phyloP scores from a whole-genome alignment of 164 flowering plant species.

The Magnolia changhungtana region DNA sequence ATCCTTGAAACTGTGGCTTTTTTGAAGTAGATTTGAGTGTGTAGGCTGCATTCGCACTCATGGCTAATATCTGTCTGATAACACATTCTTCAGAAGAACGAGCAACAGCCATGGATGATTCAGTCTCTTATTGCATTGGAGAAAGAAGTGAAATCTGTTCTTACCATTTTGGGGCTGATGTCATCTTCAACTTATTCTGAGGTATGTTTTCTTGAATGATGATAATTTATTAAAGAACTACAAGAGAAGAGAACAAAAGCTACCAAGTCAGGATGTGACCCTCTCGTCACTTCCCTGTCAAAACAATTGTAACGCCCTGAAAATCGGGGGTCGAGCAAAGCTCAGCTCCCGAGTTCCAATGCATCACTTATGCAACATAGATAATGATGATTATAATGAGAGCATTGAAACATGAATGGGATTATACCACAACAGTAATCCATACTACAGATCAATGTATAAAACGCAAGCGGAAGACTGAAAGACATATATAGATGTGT shows the following conservation, averaged over 20 bases:
- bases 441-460: no score
- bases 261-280: neutral
- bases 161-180: slow-evolving; percentile 58
- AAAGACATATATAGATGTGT: no score
- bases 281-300: neutral
- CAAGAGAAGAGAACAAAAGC: neutral
- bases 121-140: slow-evolving; percentile 56
- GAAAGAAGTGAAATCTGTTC: slow-evolving; percentile 49
- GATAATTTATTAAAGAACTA: no score
- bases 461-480: no score
- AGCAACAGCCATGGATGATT: slow-evolving; percentile 42
- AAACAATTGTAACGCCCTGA: no score
- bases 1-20: neutral
- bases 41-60: neutral
- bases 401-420: no score
- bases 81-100: slow-evolving; percentile 8
- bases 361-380: no score
- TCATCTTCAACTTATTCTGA: slow-evolving; percentile 42
- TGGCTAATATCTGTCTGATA: neutral
- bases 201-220: slow-evolving; percentile 32
- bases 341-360: no score
- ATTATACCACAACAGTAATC: no score
- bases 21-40: neutral
- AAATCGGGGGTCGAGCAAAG: no score
- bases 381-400: no score